Percentiles rank a stretch among this genome's conserved stretches.
These are phyloP conservation scores for Polychytrium aggregatum DNA, from an alignment of 192 early-diverging fungal genomes.

Conservation along the genomic window DNA sequence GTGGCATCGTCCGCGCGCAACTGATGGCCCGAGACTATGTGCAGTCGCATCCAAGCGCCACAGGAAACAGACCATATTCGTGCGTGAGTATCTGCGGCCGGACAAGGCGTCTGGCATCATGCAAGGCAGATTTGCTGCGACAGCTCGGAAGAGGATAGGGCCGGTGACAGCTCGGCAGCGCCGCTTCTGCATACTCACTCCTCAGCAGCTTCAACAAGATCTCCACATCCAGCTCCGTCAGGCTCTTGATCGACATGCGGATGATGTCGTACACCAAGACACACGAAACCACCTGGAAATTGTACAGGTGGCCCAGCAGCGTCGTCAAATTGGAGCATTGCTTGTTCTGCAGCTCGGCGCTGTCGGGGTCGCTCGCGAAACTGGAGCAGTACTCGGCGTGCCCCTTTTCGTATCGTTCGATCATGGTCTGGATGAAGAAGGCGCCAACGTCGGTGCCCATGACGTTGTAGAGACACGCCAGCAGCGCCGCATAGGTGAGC, in stretches of 20 bases:
- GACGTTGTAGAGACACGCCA: constrained; percentile 65
- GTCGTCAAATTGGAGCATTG: constrained; percentile 72
- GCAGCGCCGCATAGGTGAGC: constrained; percentile 76
- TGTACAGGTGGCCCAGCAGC: constrained; percentile 75
- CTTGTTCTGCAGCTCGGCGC: constrained; percentile 39
- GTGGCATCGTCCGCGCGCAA: constrained; percentile 85
- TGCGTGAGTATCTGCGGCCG: too few relatives aligned
- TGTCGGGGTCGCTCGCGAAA: too few relatives aligned
- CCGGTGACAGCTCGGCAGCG: neutral
- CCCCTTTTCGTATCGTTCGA: constrained; percentile 57
- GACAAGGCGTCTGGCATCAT: too few relatives aligned
- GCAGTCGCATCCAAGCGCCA: neutral
- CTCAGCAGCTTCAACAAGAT: constrained; percentile 70
- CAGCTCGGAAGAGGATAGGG: neutral
- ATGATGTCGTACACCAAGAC: constrained; percentile 83
- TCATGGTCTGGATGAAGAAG: constrained; percentile 60
- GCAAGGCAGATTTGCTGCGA: too few relatives aligned
- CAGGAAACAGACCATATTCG: too few relatives aligned
- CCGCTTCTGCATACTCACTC: constrained; percentile 30
- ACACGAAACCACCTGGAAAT: constrained; percentile 66
- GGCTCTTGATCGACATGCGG: constrained; percentile 48
- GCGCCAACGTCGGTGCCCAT: constrained; percentile 83
- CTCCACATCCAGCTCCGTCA: constrained; percentile 81
- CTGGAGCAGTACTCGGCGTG: constrained; percentile 27
- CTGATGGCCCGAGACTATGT: constrained; percentile 62